Percentiles rank a stretch among this genome's conserved stretches.
Conservation (phyloP, 78 protist genomes). For the Dictyostelium brefeldianum region DNA sequence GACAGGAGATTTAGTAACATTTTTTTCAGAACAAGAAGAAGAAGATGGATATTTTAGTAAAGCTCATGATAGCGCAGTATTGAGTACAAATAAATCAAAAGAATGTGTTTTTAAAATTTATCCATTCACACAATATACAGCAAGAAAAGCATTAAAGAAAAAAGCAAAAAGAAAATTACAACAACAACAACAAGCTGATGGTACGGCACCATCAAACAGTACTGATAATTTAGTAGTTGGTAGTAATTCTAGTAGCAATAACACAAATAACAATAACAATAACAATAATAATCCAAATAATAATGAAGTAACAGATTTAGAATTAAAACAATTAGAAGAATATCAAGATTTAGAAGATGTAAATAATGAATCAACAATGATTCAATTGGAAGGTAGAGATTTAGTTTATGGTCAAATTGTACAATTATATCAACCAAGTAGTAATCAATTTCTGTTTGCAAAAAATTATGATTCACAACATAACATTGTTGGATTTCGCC, state of each 20-base stretch:
- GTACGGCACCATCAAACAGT: neutral
- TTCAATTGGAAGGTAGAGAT: conserved; percentile 75
- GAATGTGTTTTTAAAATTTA: conserved; percentile 74
- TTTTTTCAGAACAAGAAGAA: conserved; percentile 78
- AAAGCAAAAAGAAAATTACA: conserved; percentile 40
- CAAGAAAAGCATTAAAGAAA: conserved; percentile 68
- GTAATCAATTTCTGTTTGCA: conserved; percentile 70
- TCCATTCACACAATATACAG: conserved; percentile 78
- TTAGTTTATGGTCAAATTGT: conserved; percentile 72
- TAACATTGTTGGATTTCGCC: conserved; percentile 42
- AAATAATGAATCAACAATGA: conserved; percentile 50
- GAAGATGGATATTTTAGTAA: conserved; percentile 69
- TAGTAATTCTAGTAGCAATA: neutral
- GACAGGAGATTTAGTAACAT: conserved; percentile 75
- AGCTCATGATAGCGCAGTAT: conserved; percentile 35
- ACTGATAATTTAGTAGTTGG: neutral
- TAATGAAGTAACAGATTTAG: conserved; percentile 26
- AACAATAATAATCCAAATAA: neutral
- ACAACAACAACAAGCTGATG: conserved; percentile 12
- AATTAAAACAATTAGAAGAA: conserved; percentile 67
- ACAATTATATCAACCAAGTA: conserved; percentile 53
- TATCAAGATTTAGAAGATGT: conserved; percentile 76
- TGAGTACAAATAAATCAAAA: conserved; percentile 39
- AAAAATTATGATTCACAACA: conserved; percentile 1
- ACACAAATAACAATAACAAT: neutral